Percentiles rank a stretch among this genome's conserved stretches.
Conservation (phyloP, 192 early-diverging fungal species). For the Linderina pennispora region DNA sequence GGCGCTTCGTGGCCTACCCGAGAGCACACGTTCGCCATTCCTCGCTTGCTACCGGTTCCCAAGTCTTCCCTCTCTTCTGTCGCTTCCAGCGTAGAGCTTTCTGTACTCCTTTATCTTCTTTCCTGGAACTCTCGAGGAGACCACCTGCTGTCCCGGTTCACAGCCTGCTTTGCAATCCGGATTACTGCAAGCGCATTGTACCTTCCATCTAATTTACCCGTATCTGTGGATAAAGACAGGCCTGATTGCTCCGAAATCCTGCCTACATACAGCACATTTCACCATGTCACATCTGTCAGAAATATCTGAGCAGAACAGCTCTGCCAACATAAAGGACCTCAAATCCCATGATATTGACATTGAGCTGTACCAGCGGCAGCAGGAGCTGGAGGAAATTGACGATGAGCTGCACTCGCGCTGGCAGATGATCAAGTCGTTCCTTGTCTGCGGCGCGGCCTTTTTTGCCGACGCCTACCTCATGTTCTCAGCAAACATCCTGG, state of each 20-base stretch:
- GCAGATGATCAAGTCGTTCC: slow-evolving; percentile 59
- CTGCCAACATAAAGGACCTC: neutral
- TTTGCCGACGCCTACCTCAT: slow-evolving; percentile 85
- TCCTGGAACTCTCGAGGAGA: neutral
- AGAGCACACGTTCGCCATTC: too few relatives aligned
- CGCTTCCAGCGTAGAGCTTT: too few relatives aligned
- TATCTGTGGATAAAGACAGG: too few relatives aligned
- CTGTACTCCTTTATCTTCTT: too few relatives aligned
- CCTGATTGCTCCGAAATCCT: too few relatives aligned
- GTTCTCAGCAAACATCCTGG: slow-evolving; percentile 75
- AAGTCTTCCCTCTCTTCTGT: too few relatives aligned
- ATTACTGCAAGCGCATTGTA: too few relatives aligned
- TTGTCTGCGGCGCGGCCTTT: slow-evolving; percentile 66
- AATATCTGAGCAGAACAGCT: neutral
- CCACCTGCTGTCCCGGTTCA: neutral
- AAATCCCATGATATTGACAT: slow-evolving; percentile 1
- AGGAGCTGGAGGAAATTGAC: slow-evolving; percentile 30
- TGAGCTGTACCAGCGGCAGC: slow-evolving; percentile 6
- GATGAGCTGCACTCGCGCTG: slow-evolving; percentile 51
- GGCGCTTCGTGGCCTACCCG: too few relatives aligned
- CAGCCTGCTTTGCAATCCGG: neutral
- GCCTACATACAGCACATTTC: neutral
- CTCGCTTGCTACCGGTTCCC: too few relatives aligned
- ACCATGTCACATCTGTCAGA: neutral
- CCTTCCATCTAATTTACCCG: too few relatives aligned